phyloP scores from a whole-genome alignment of 2,329 filamentous ascomycete species.

The Taxawa tesnikishii region DNA sequence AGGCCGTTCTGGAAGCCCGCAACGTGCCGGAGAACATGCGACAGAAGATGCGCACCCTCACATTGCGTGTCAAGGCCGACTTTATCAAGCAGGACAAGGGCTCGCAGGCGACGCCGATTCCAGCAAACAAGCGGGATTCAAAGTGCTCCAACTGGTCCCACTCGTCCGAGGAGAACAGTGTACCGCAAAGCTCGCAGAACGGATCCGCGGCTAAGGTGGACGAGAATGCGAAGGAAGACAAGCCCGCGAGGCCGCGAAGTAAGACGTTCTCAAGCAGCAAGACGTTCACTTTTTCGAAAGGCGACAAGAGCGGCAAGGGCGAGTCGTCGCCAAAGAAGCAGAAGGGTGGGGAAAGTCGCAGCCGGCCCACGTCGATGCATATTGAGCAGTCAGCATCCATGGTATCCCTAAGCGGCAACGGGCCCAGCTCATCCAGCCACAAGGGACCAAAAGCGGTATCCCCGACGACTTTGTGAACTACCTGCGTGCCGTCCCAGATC shows the following conservation, averaged over 20 bases:
- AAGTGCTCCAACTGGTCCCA: too few species aligned
- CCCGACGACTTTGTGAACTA: conserved; percentile 76
- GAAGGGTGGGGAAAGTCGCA: conserved; percentile 62
- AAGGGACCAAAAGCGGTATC: conserved; percentile 55
- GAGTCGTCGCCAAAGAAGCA: conserved; percentile 61
- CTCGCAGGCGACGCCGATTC: too few species aligned
- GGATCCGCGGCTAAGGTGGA: conserved; percentile 4
- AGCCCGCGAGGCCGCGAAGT: conserved; percentile 43
- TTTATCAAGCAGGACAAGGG: conserved; percentile 88
- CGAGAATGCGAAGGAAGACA: conserved; percentile 8
- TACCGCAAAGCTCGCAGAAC: too few species aligned
- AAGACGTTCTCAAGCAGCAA: too few species aligned
- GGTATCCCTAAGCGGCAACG: conserved; percentile 10
- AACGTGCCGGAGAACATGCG: conserved; percentile 92
- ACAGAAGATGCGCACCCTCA: conserved; percentile 86
- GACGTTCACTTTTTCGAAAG: conserved; percentile 67
- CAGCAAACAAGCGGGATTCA: too few species aligned
- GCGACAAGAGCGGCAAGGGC: conserved; percentile 31
- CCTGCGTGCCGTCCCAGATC: conserved; percentile 66
- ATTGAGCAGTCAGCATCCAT: conserved; percentile 30
- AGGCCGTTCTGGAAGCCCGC: conserved; percentile 59
- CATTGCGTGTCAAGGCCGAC: conserved; percentile 84
- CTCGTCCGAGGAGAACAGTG: too few species aligned
- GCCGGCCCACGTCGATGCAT: conserved; percentile 45
- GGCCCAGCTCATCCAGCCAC: conserved; percentile 14